Evolutionary conservation across 257 asterid species (phyloP), one percentile per base, ranked within the genome.

Genomic region (Thymus mandschuricus): DNA sequence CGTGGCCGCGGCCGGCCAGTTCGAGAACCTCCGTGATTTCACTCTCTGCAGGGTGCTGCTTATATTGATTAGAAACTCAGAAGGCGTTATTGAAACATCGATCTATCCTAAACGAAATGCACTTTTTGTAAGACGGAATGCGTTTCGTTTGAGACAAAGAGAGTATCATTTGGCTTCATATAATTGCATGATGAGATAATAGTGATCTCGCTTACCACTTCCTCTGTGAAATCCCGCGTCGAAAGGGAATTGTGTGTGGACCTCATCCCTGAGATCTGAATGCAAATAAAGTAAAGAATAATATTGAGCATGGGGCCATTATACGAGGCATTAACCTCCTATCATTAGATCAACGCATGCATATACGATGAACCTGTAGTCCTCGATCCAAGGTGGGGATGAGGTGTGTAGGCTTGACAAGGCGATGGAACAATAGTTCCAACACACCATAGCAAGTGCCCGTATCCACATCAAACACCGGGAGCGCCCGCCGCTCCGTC

Each of bases 21-120:
- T 64, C 57, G 41, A 72, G 65, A 33, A 73, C 29, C 21, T 72
- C 35, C 15, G 11, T 7, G 10, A 72, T 62, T 52, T 72, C 70
- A 38, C 15, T 12, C 12, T 43, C 48, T 35, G 3, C 0, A 43
- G 11, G 48, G 1, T 43, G 9, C 48, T 43, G 48, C 11, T 21
- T 21, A 21, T 21, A 21, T 21, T 21, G 21, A 21, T 21, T 21
- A 21, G 21, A 21, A 21, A 21, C 21, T 21, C 21, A 21, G 21
- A 21, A 21, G 21, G 21, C 21, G 21, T 21, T 21, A 21, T 21
- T 21, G 21, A 21, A 21, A 21, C 21, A 21, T 21, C 21, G 21
- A 21, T 21, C 21, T 21, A 0, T 21, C 21, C 21, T 21, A 21
- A 21, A 21, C 21, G 21, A 21, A 21, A 21, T 21, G 21, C 21